Evolutionary conservation across 2,329 filamentous ascomycete species (phyloP).

Genomic region (Phialocephala subalpina): DNA sequence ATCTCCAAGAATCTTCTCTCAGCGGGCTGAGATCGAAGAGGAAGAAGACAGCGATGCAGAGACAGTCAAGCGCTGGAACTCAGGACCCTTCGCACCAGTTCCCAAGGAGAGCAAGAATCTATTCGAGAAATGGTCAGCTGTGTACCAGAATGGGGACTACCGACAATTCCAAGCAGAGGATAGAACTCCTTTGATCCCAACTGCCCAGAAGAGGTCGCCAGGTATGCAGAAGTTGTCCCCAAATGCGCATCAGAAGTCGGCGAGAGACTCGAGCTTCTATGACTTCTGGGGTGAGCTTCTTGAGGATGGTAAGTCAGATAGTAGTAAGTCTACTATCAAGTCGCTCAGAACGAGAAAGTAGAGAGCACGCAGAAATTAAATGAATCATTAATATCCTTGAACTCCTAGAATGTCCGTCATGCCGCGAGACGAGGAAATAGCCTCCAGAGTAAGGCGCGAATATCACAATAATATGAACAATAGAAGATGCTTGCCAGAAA

Average conservation of each 20-base stretch:
- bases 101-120: neutral
- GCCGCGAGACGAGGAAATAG: no score
- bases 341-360: no score
- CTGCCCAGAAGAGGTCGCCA: neutral
- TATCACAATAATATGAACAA: no score
- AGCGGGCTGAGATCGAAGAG: slow-evolving; percentile 10
- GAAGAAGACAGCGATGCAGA: neutral
- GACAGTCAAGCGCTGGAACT: neutral
- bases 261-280: slow-evolving; percentile 6
- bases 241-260: neutral
- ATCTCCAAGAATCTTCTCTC: slow-evolving; percentile 9
- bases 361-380: no score
- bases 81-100: neutral
- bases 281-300: neutral
- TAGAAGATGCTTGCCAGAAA: no score
- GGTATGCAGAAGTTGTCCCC: neutral
- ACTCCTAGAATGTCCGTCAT: no score
- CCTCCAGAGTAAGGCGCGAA: no score
- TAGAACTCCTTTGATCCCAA: neutral
- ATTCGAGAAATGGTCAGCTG: neutral
- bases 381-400: no score
- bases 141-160: neutral
- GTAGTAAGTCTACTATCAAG: no score
- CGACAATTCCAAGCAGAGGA: neutral
- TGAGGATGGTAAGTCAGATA: neutral